Conservation (phyloP, 345 rosid species). For the Nasturtium officinale region DNA sequence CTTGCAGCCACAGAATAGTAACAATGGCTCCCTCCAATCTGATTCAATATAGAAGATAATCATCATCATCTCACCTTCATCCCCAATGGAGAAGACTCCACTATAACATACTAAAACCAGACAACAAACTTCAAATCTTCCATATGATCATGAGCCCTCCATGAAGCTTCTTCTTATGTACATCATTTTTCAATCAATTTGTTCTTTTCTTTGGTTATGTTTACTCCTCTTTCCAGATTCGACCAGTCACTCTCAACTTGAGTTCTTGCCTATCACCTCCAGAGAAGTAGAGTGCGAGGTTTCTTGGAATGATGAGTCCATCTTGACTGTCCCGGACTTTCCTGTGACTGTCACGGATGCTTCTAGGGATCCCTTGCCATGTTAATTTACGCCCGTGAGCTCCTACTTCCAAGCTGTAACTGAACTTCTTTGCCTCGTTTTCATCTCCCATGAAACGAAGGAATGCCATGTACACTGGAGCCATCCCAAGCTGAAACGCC, state of each 20-base stretch:
- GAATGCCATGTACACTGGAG: slow-evolving; percentile 94
- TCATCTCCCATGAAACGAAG: slow-evolving; percentile 97
- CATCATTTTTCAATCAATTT: slow-evolving; percentile 25
- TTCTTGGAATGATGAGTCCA: slow-evolving; percentile 82
- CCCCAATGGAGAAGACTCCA: slow-evolving; percentile 32
- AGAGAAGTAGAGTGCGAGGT: slow-evolving; percentile 84
- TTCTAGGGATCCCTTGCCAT: slow-evolving; percentile 92
- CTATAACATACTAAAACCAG: slow-evolving; percentile 19
- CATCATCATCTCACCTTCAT: slow-evolving; percentile 35
- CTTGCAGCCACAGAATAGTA: slow-evolving; percentile 27
- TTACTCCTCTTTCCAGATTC: slow-evolving; percentile 91
- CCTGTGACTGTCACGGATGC: slow-evolving; percentile 87
- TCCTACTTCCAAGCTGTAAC: slow-evolving; percentile 89
- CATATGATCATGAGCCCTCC: slow-evolving; percentile 28
- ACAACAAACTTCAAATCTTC: slow-evolving; percentile 34
- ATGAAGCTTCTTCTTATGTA: slow-evolving; percentile 38
- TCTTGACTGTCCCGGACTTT: slow-evolving; percentile 92
- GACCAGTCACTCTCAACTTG: slow-evolving; percentile 84
- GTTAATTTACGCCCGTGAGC: slow-evolving; percentile 75
- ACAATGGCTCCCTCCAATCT: slow-evolving; percentile 36
- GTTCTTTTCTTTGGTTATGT: not conserved
- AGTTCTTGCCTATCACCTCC: slow-evolving; percentile 89
- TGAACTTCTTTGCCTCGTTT: slow-evolving; percentile 78
- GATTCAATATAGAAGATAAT: slow-evolving; percentile 31
- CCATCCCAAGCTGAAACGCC: slow-evolving; percentile 87